Evolutionary conservation across 352 stramenopile genomes (phyloP).

Genomic region (Phytophthora parvispora): DNA sequence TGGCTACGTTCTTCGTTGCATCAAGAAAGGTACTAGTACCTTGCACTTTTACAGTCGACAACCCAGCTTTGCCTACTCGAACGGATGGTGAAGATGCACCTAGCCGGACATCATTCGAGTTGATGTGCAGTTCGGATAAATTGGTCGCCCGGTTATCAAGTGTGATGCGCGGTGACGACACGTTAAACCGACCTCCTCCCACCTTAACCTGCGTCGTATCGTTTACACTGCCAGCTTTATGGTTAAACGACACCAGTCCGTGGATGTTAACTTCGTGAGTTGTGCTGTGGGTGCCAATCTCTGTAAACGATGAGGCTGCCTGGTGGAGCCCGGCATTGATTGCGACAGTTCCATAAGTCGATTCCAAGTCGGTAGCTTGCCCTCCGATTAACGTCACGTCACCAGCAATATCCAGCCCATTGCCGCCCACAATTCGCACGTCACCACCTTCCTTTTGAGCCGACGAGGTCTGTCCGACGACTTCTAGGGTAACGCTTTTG

Average conservation of each 20-base stretch:
- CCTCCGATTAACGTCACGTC: slow-evolving; percentile 62
- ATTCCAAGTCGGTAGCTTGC: slow-evolving; percentile 31
- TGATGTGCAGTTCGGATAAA: slow-evolving; percentile 46
- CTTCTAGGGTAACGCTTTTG: slow-evolving; percentile 49
- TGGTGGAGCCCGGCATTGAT: slow-evolving; percentile 69
- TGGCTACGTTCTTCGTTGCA: slow-evolving; percentile 25
- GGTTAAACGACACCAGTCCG: slow-evolving; percentile 68
- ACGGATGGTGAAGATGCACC: slow-evolving; percentile 43
- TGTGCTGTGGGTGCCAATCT: slow-evolving; percentile 66
- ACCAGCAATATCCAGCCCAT: slow-evolving; percentile 55
- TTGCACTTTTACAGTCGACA: slow-evolving; percentile 37
- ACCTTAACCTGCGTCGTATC: slow-evolving; percentile 58
- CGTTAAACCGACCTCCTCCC: slow-evolving; percentile 47
- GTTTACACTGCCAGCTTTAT: slow-evolving; percentile 39
- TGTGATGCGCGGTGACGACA: slow-evolving; percentile 51
- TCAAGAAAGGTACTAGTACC: slow-evolving; percentile 35
- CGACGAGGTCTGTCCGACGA: slow-evolving; percentile 65
- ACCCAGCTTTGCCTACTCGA: slow-evolving; percentile 31
- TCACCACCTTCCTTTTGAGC: slow-evolving; percentile 58
- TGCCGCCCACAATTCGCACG: slow-evolving; percentile 61
- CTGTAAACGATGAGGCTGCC: slow-evolving; percentile 52
- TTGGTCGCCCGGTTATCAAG: slow-evolving; percentile 56
- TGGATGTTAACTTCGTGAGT: slow-evolving; percentile 67
- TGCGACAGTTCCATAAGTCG: slow-evolving; percentile 49
- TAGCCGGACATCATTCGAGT: slow-evolving; percentile 52